Conservation (phyloP, 495 filamentous ascomycete genomes). For the Neurospora sp. region DNA sequence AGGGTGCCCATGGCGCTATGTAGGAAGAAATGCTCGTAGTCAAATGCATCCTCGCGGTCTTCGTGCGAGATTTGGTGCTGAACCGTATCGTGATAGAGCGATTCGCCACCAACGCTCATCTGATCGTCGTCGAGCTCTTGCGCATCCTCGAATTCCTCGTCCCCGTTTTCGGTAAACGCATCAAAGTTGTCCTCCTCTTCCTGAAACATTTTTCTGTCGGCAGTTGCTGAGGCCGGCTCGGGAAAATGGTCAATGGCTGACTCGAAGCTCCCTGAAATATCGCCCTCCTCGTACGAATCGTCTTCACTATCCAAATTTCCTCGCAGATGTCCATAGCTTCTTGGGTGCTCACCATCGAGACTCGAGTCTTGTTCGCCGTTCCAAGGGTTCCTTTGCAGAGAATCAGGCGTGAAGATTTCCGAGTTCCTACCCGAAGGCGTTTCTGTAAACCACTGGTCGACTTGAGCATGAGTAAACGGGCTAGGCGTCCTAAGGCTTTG, state of each 20-base stretch:
- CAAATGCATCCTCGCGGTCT: constrained; percentile 93
- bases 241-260: constrained; percentile 3
- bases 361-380: constrained; percentile 26
- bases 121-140: constrained; percentile 21
- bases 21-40: constrained; percentile 92
- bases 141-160: constrained; percentile 8
- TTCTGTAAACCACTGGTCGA: constrained; percentile 62
- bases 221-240: constrained; percentile 1
- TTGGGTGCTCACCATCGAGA: constrained; percentile 13
- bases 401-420: constrained; percentile 7
- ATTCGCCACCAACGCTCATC: constrained; percentile 41
- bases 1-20: constrained; percentile 79
- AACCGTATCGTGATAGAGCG: constrained; percentile 48
- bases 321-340: not conserved
- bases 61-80: constrained; percentile 59
- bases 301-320: not conserved
- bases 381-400: constrained; percentile 18
- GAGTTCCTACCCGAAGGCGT: constrained; percentile 21
- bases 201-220: not conserved
- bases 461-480: constrained; percentile 63
- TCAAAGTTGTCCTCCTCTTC: constrained; percentile 25
- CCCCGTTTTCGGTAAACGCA: constrained; percentile 28
- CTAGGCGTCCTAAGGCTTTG: constrained; percentile 78
- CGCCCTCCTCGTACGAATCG: not conserved
- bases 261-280: not conserved